phyloP scores from a whole-genome alignment of 2,329 filamentous ascomycete genomes.

The Fusarium sp. region DNA sequence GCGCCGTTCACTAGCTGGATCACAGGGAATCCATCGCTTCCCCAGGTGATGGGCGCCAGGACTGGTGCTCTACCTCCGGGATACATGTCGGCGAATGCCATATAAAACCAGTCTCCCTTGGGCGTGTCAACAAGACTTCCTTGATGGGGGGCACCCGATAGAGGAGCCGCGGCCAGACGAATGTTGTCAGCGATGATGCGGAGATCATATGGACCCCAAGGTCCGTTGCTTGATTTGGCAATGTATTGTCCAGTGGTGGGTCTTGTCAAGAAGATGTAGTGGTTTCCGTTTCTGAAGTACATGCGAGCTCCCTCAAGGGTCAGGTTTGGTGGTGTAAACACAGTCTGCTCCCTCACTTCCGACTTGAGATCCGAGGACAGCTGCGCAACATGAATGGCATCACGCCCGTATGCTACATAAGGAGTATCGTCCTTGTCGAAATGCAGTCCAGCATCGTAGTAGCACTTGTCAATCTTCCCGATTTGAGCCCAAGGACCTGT shows the following conservation, averaged over 20 bases:
- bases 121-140: constrained; percentile 67
- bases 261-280: constrained; percentile 66
- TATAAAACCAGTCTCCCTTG: constrained; percentile 68
- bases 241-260: constrained; percentile 62
- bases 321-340: not conserved
- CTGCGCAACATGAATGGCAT: constrained; percentile 64
- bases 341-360: constrained; percentile 23
- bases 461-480: constrained; percentile 63
- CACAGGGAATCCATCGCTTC: constrained; percentile 4
- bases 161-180: constrained; percentile 56
- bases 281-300: constrained; percentile 67
- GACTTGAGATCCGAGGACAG: constrained; percentile 57
- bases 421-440: constrained; percentile 68
- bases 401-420: constrained; percentile 66
- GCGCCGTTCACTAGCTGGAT: not conserved
- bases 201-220: constrained; percentile 65
- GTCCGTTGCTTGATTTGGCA: constrained; percentile 57
- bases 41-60: constrained; percentile 61
- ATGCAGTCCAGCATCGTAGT: constrained; percentile 69
- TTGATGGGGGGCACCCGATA: constrained; percentile 64
- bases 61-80: constrained; percentile 69
- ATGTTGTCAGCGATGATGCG: constrained; percentile 55
- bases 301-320: constrained; percentile 65
- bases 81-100: constrained; percentile 67
- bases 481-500: constrained; percentile 59